phyloP scores from a whole-genome alignment of 2,329 filamentous ascomycete species.

The Chaetomium strumarium region DNA sequence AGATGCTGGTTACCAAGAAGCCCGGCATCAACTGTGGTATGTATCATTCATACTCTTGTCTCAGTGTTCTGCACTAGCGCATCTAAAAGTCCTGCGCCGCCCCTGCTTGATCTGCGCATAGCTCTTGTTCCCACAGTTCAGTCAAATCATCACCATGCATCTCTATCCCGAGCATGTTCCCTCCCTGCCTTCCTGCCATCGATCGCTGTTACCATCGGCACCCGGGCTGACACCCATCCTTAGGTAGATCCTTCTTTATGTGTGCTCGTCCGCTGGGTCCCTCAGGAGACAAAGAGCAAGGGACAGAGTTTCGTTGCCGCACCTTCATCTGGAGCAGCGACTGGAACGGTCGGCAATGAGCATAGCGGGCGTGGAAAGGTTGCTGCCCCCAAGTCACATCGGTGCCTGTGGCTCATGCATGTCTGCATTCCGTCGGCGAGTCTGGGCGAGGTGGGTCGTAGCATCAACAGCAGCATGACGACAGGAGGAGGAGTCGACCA shows the following conservation, averaged over 20 bases:
- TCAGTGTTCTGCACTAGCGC: not conserved
- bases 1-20: constrained; percentile 80
- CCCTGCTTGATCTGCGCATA: not conserved
- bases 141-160: too few species aligned
- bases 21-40: constrained; percentile 72
- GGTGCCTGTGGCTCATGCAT: not conserved
- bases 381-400: not conserved
- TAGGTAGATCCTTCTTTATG: constrained; percentile 58
- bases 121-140: not conserved
- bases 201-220: not conserved
- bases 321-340: constrained; percentile 73
- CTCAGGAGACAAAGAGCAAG: constrained; percentile 75
- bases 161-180: not conserved
- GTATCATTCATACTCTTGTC: constrained; percentile 25
- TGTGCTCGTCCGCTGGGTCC: constrained; percentile 72
- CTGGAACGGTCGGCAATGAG: constrained; percentile 37
- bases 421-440: not conserved
- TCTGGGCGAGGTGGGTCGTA: not conserved
- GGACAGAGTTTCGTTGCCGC: constrained; percentile 78
- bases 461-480: not conserved
- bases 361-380: not conserved
- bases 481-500: not conserved
- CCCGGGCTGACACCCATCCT: not conserved
- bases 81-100: not conserved
- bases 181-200: not conserved